These are phyloP conservation scores for Chlamydomonas sphaeroides DNA, from an alignment of 139 green algal species.

Conservation along the genomic window DNA sequence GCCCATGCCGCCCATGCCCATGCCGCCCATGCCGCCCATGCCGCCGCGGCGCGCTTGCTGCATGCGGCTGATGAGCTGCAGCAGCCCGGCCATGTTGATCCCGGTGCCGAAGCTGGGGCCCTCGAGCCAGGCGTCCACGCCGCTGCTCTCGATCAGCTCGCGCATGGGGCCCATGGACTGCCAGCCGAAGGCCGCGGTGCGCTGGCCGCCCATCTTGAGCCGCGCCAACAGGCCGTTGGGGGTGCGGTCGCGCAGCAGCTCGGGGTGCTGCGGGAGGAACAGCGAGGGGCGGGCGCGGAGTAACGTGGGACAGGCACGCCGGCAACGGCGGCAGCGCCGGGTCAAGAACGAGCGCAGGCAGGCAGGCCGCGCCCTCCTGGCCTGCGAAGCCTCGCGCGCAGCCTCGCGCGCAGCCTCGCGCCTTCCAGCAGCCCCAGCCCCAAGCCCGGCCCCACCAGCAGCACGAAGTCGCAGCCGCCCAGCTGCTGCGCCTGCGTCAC, in stretches of 20 bases:
- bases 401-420: no score
- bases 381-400: no score
- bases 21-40: conserved; percentile 6
- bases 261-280: no score
- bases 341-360: no score
- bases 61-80: conserved; percentile 42
- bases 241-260: conserved; percentile 52
- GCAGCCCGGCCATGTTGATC: conserved; percentile 37
- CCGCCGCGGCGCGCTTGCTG: conserved; percentile 6
- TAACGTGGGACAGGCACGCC: no score
- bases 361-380: no score
- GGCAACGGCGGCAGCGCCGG: no score
- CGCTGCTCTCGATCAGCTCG: conserved; percentile 49
- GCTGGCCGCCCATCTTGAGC: conserved; percentile 28
- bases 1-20: no score
- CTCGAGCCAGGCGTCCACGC: conserved; percentile 57
- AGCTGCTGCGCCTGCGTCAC: conserved; percentile 45
- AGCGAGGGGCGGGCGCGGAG: no score
- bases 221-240: neutral
- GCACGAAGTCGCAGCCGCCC: conserved; percentile 57
- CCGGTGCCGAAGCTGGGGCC: conserved; percentile 43
- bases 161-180: conserved; percentile 25
- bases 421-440: no score
- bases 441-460: no score
- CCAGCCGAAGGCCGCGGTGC: conserved; percentile 59